These are phyloP conservation scores for Umbelopsis ramanniana DNA, from an alignment of 192 early-diverging fungal species.

Conservation along the genomic window DNA sequence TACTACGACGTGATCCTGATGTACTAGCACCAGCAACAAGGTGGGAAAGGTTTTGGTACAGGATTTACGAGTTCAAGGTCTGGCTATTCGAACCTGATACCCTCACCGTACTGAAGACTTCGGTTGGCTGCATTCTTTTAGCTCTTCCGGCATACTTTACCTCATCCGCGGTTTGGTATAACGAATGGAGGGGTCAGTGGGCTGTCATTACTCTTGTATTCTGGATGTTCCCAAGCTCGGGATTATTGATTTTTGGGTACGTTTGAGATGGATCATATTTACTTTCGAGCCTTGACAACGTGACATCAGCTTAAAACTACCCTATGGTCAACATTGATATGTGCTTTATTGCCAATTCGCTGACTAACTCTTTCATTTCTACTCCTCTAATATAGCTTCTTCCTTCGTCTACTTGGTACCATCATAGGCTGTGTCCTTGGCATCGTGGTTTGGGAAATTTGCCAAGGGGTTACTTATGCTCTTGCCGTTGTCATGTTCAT, in stretches of 20 bases:
- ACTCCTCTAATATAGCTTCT: slow-evolving; percentile 12
- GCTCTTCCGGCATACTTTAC: slow-evolving; percentile 33
- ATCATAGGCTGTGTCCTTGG: slow-evolving; percentile 26
- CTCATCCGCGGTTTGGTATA: slow-evolving; percentile 24
- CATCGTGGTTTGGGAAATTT: slow-evolving; percentile 39
- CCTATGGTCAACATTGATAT: no score
- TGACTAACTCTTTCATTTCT: background rate
- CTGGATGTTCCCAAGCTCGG: slow-evolving; percentile 34
- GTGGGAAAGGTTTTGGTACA: slow-evolving; percentile 32
- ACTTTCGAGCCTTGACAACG: background rate
- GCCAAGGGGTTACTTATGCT: slow-evolving; percentile 37
- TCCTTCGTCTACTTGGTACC: slow-evolving; percentile 35
- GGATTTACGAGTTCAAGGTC: slow-evolving; percentile 11
- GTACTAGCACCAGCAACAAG: slow-evolving; percentile 25
- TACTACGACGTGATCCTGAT: slow-evolving; percentile 32
- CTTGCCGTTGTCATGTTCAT: slow-evolving; percentile 34
- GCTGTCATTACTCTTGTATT: slow-evolving; percentile 35
- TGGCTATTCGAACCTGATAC: slow-evolving; percentile 33
- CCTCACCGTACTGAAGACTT: slow-evolving; percentile 37
- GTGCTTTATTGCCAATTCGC: no score
- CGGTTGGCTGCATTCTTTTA: slow-evolving; percentile 26
- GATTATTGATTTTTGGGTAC: slow-evolving; percentile 37
- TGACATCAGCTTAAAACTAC: no score
- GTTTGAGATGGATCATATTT: background rate
- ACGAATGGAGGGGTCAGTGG: slow-evolving; percentile 40